Conservation (phyloP, 2,329 filamentous ascomycete genomes). For the Trichothecium roseum region DNA sequence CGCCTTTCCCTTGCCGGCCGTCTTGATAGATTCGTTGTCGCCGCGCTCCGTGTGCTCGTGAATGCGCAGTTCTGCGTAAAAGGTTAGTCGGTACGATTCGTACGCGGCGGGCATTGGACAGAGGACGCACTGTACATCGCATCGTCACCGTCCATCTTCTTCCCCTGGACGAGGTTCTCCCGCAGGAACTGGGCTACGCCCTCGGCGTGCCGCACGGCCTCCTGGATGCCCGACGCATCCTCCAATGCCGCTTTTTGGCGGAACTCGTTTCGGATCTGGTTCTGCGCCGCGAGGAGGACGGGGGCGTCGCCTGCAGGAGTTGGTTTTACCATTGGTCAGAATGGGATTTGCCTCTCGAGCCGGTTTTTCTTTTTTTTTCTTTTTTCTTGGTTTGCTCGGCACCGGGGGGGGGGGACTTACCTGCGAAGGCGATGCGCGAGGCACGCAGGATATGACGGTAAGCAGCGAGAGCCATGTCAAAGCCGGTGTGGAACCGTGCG, state of each 20-base stretch:
- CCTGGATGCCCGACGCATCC: conserved; percentile 43
- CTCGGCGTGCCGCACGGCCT: conserved; percentile 67
- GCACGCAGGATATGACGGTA: conserved; percentile 78
- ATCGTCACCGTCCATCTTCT: conserved; percentile 26
- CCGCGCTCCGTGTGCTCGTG: conserved; percentile 86
- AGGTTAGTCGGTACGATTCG: conserved; percentile 4
- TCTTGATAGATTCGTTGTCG: conserved; percentile 84
- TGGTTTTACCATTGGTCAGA: background rate
- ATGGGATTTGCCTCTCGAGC: too few relatives aligned
- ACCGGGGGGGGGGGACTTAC: too few relatives aligned
- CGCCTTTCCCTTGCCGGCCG: conserved; percentile 28
- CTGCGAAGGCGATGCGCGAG: conserved; percentile 71
- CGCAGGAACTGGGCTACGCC: conserved; percentile 72
- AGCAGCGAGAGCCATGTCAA: conserved; percentile 56
- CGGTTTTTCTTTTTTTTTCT: too few relatives aligned
- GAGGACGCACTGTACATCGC: conserved; percentile 45
- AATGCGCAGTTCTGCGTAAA: conserved; percentile 62
- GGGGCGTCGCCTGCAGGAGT: conserved; percentile 52
- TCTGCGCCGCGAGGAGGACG: conserved; percentile 59
- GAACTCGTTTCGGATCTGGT: conserved; percentile 66
- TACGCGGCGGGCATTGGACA: background rate
- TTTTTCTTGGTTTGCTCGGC: too few relatives aligned
- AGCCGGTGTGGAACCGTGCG: too few relatives aligned
- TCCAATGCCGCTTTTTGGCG: conserved; percentile 52
- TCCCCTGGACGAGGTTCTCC: conserved; percentile 84